Percentiles rank a stretch among this genome's conserved stretches.
Conservation (phyloP, 345 rosid species). For the Lenwebbia sp. region DNA sequence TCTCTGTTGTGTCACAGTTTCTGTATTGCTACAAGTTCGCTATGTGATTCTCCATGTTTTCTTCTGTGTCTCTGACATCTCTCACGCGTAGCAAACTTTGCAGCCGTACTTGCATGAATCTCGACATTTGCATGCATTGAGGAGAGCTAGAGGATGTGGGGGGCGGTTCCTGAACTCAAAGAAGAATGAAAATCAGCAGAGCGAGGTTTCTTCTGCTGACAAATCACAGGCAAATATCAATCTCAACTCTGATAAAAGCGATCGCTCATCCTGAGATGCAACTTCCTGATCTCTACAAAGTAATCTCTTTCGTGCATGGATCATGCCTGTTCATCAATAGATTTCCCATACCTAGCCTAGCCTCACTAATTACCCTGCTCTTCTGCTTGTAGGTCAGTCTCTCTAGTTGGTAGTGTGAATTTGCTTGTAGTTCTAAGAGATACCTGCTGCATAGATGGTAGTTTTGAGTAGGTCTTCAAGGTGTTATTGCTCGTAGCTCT, state of each 20-base stretch:
- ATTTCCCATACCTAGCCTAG: neutral
- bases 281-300: constrained; percentile 17
- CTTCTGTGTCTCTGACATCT: neutral
- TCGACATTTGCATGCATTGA: constrained; percentile 87
- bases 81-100: constrained; percentile 2
- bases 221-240: constrained; percentile 52
- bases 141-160: constrained; percentile 91
- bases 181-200: constrained; percentile 44
- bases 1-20: neutral
- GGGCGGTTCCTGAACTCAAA: constrained; percentile 86
- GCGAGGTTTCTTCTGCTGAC: constrained; percentile 34
- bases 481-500: neutral
- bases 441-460: neutral
- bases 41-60: neutral
- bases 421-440: neutral
- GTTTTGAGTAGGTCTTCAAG: neutral
- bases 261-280: constrained; percentile 30
- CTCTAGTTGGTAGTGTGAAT: neutral
- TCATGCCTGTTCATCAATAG: neutral
- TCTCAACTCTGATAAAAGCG: constrained; percentile 44
- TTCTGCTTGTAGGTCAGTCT: neutral
- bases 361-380: neutral
- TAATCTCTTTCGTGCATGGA: neutral
- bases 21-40: neutral
- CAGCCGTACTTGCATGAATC: constrained; percentile 99